A percentile compares a stretch with the other conserved stretches of the same genome.
Conservation (phyloP, 352 stramenopile genomes). For the Globisporangium abappressorium region DNA sequence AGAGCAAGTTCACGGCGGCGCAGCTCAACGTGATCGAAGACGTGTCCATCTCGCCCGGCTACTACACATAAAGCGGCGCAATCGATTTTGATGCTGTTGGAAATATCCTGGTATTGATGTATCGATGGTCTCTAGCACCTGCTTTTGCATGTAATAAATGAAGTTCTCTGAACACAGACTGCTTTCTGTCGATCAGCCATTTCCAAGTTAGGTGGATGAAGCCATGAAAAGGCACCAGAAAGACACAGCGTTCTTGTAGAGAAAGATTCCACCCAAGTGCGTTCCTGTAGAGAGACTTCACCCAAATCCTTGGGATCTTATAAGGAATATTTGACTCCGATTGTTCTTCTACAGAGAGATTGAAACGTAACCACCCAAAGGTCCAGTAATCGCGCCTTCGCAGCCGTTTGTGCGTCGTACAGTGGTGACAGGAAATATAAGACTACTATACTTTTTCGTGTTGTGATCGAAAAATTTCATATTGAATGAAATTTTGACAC, state of each 20-base stretch:
- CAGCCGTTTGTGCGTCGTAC: too few species aligned
- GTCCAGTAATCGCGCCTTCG: background rate
- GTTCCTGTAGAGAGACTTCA: constrained; percentile 1
- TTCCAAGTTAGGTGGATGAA: background rate
- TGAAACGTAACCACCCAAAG: constrained; percentile 22
- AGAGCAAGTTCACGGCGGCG: constrained; percentile 46
- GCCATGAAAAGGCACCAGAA: background rate
- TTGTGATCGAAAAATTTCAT: too few species aligned
- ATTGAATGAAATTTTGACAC: too few species aligned
- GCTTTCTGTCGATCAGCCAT: background rate
- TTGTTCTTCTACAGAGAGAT: constrained; percentile 25
- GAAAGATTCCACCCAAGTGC: background rate
- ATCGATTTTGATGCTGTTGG: background rate
- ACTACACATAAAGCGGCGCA: constrained; percentile 44
- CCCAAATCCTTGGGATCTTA: constrained; percentile 10
- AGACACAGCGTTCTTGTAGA: background rate
- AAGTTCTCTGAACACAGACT: background rate
- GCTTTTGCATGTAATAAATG: background rate
- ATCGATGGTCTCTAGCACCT: background rate
- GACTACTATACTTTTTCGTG: too few species aligned
- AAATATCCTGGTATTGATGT: background rate
- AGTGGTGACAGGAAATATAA: too few species aligned
- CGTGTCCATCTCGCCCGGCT: constrained; percentile 69
- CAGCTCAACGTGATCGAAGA: constrained; percentile 79
- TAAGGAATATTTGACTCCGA: constrained; percentile 21